phyloP scores from a whole-genome alignment of 148 eudicot species.

The Spergularia bocconei region DNA sequence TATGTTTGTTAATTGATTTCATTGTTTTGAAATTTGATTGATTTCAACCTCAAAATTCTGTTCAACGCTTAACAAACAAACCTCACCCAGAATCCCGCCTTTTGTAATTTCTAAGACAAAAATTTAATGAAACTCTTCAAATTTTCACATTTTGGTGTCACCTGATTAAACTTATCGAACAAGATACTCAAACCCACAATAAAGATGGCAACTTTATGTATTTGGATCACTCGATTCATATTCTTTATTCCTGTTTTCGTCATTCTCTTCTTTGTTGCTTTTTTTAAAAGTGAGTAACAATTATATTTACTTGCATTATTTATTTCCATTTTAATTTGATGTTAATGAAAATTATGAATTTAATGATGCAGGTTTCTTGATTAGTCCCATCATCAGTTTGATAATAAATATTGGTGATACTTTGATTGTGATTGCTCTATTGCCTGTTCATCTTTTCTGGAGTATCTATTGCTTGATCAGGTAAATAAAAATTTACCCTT shows the following conservation, averaged over 20 bases:
- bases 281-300: slow-evolving; percentile 14
- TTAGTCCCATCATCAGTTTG: slow-evolving; percentile 19
- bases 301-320: too few relatives aligned
- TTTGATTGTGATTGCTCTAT: slow-evolving; percentile 13
- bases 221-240: slow-evolving; percentile 18
- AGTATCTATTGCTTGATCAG: slow-evolving; percentile 24
- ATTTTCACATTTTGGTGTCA: too few relatives aligned
- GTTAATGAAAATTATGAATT: neutral
- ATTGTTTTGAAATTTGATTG: too few relatives aligned
- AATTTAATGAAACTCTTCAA: neutral
- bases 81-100: too few relatives aligned
- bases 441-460: slow-evolving; percentile 31
- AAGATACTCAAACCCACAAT: neutral
- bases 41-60: too few relatives aligned
- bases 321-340: neutral
- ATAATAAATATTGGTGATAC: slow-evolving; percentile 24
- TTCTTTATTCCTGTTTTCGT: slow-evolving; percentile 22
- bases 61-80: too few relatives aligned
- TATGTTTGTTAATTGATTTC: too few relatives aligned
- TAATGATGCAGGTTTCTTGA: slow-evolving; percentile 9
- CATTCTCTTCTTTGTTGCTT: slow-evolving; percentile 12
- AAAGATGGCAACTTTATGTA: slow-evolving; percentile 3
- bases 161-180: too few relatives aligned
- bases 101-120: neutral
- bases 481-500: neutral